Percentiles rank a stretch among this genome's conserved stretches.
Conservation (phyloP, 2,329 filamentous ascomycete species). For the Coccinonectria pachysandricola region DNA sequence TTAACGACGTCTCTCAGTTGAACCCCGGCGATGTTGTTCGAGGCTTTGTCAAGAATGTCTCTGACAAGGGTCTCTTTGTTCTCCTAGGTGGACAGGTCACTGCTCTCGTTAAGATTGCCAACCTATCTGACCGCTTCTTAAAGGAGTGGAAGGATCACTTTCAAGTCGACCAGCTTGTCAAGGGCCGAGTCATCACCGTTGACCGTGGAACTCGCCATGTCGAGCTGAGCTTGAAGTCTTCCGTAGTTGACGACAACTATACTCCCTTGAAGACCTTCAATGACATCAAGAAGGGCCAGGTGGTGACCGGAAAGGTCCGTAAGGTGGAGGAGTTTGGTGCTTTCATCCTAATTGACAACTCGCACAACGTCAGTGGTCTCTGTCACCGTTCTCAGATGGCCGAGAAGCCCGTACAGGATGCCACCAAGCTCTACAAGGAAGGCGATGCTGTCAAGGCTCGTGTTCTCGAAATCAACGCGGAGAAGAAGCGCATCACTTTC, state of each 20-base stretch:
- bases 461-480: constrained; percentile 64
- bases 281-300: constrained; percentile 70
- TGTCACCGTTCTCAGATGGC: constrained; percentile 92
- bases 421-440: constrained; percentile 79
- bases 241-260: constrained; percentile 71
- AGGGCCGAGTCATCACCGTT: constrained; percentile 68
- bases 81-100: constrained; percentile 71
- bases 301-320: constrained; percentile 80
- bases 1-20: constrained; percentile 60
- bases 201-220: constrained; percentile 60
- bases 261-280: constrained; percentile 60
- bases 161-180: constrained; percentile 81
- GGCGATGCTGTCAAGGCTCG: constrained; percentile 92
- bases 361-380: constrained; percentile 79
- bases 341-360: constrained; percentile 83
- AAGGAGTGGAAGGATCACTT: constrained; percentile 94
- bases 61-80: constrained; percentile 83
- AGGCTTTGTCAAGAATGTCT: constrained; percentile 84
- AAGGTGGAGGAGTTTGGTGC: constrained; percentile 94
- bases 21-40: constrained; percentile 70
- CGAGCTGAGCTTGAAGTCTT: constrained; percentile 80
- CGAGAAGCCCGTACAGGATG: constrained; percentile 69
- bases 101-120: constrained; percentile 73
- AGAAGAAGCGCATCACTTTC: constrained; percentile 74
- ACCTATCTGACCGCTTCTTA: constrained; percentile 81